Evolutionary conservation across 2,329 filamentous ascomycete species (phyloP), one percentile per base, ranked within the genome.

Genomic region (Capronia coronata): DNA sequence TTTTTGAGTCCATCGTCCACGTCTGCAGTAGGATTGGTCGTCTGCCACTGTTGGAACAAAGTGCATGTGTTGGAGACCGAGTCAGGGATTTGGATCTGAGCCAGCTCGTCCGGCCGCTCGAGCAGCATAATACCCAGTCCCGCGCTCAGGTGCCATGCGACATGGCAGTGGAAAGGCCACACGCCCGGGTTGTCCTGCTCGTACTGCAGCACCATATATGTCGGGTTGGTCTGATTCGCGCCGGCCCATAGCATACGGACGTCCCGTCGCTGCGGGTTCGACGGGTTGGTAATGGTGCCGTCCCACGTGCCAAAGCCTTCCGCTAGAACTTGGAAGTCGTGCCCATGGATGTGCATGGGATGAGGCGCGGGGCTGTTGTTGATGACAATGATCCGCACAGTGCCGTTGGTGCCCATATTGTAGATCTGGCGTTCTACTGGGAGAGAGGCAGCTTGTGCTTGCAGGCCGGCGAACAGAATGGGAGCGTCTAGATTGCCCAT

Each of bases 81-180:
- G 27, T 32, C 42, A 5, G 55, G 55, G 27, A 58, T 43, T 16
- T 51, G n/a, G 18, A 58, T 29, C 19, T 43, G 29, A 2, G 43
- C 35, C 8, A 56, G 11, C 22, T 49, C 44, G 16, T 48, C 55
- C 2, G 50, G 53, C 18, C 48, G 34, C 32, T 56, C 53, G 13
- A 54, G 42, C 9, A 51, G 29, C 47, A 51, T 46, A 22, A 54
- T 43, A 3, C 30, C 38, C 51, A 56, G 54, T 29, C 56, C 56
- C 13, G 51, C 50, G 14, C 41, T 49, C 37, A 56, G 23, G 41
- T 60, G 58, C 58, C 58, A 60, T 2, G 57, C 67, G 48, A 71
- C 69, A 58, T 71, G 68, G 48, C 68, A 71, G 51, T 71, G 68
- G 58, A 69, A 60, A 11, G 70, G 56, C 69, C 70, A 72, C 1